Evolutionary conservation across 2,329 filamentous ascomycete species (phyloP).

Genomic region (Canariomyces notabilis): DNA sequence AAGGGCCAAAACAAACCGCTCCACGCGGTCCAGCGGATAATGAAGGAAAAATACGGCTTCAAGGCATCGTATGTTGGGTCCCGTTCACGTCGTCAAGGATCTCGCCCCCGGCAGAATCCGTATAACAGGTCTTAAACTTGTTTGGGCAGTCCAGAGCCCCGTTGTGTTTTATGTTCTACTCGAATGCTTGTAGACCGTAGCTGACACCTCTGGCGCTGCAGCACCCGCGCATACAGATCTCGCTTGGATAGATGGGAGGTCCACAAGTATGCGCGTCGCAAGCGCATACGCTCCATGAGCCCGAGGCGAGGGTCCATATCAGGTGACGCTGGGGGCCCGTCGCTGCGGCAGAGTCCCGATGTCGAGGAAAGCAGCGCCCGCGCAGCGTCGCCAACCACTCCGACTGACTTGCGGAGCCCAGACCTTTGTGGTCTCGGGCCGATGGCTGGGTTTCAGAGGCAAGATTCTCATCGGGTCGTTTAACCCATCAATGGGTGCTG

Average conservation of each 20-base stretch:
- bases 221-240: constrained; percentile 43
- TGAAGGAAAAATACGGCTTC: constrained; percentile 37
- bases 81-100: background rate
- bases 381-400: constrained; percentile 10
- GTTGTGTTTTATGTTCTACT: background rate
- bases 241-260: constrained; percentile 43
- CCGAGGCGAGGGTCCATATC: constrained; percentile 1
- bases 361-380: constrained; percentile 4
- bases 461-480: background rate
- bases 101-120: too few relatives aligned
- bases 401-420: background rate
- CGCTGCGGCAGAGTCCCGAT: constrained; percentile 6
- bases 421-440: background rate
- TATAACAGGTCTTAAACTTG: background rate
- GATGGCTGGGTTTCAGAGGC: constrained; percentile 1
- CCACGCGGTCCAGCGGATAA: constrained; percentile 36
- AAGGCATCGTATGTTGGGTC: constrained; percentile 36
- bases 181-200: too few relatives aligned
- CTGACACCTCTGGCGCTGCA: constrained; percentile 7
- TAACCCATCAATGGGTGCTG: background rate
- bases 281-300: constrained; percentile 10
- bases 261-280: constrained; percentile 42
- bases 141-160: constrained; percentile 1
- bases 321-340: constrained; percentile 4
- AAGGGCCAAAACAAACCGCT: constrained; percentile 36